Evolutionary conservation across 1,284 basidiomycete genomes (phyloP).

Genomic region (Dichomitus squalens): DNA sequence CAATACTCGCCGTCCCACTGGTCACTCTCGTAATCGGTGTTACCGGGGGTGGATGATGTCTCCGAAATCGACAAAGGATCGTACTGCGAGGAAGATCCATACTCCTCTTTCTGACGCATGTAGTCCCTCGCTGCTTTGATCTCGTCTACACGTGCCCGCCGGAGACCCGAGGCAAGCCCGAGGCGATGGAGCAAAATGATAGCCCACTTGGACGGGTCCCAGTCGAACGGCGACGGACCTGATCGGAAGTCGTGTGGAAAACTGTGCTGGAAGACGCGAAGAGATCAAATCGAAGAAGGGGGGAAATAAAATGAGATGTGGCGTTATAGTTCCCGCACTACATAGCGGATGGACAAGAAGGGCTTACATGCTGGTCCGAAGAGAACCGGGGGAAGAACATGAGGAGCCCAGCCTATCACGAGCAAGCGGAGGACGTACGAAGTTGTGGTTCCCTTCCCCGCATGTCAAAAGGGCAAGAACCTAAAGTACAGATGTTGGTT

Average conservation of each 20-base stretch:
- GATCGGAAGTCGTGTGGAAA: conserved; percentile 79
- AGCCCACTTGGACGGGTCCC: conserved; percentile 85
- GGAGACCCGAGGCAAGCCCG: conserved; percentile 53
- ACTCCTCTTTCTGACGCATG: conserved; percentile 50
- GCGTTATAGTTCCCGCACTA: conserved; percentile 1
- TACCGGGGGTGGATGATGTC: neutral
- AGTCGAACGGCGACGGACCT: conserved; percentile 61
- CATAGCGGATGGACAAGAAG: neutral
- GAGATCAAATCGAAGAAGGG: neutral
- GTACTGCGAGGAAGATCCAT: neutral
- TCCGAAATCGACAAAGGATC: neutral
- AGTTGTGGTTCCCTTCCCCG: conserved; percentile 83
- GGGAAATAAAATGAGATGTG: neutral
- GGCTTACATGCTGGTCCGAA: conserved; percentile 35
- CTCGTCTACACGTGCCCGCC: conserved; percentile 61
- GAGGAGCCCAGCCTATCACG: neutral
- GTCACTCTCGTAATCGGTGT: conserved; percentile 21
- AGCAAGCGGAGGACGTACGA: conserved; percentile 44
- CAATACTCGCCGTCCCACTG: conserved; percentile 45
- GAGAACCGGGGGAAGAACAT: neutral
- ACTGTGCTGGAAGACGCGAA: conserved; percentile 54
- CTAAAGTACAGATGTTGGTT: conserved; percentile 37
- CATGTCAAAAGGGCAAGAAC: conserved; percentile 70
- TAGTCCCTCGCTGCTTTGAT: conserved; percentile 55
- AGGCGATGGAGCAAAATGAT: conserved; percentile 59